Evolutionary conservation across 331 rosid species (phyloP), one percentile per base, ranked within the genome.

Genomic region (Ulmus americana): DNA sequence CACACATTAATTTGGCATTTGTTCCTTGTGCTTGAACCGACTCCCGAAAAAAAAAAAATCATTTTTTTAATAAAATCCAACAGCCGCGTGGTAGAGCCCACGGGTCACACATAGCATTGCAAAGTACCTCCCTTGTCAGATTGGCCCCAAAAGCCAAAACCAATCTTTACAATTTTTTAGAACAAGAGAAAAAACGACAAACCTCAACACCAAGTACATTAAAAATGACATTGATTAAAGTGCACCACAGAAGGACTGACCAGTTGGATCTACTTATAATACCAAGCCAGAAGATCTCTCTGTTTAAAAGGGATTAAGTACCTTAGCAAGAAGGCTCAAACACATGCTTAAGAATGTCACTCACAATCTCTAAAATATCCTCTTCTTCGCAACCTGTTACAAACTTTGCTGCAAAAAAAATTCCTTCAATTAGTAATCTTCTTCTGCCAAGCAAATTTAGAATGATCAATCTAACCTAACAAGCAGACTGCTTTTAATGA

Each of bases 321-420:
- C 15, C 61, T 51, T 60, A 58, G 45, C 76, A 58, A 64, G 43
- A 54, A 40, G 39, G 43, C 49, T 69, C 68, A 52, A 91, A 80
- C 15, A 88, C 87, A 70, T 83, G 96, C 70, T 72, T 76, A 40
- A 91, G 90, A 74, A 91, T 86, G 65, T 51, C 71, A 7, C 47
- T 70, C 61, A 80, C 92, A 45, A 64, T 76, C 54, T 77, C 76
- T 20, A 75, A 55, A 65, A 83, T 74, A 47, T 84, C 88, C 61
- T 81, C 85, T 75, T 86, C 95, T 74, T 81, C 68, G 69, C 70
- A 84, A 0, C 86, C 71, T 42, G 83, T 81, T 54, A 76, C 84
- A 58, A 86, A 91, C 64, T 83, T 83, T 50, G 77, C 96, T 91
- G 95, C 63, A 51, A 63, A 4, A 15, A 67, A 74, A 55, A 57